phyloP scores from a whole-genome alignment of 495 filamentous ascomycete genomes.

The Penicillium odoratum region DNA sequence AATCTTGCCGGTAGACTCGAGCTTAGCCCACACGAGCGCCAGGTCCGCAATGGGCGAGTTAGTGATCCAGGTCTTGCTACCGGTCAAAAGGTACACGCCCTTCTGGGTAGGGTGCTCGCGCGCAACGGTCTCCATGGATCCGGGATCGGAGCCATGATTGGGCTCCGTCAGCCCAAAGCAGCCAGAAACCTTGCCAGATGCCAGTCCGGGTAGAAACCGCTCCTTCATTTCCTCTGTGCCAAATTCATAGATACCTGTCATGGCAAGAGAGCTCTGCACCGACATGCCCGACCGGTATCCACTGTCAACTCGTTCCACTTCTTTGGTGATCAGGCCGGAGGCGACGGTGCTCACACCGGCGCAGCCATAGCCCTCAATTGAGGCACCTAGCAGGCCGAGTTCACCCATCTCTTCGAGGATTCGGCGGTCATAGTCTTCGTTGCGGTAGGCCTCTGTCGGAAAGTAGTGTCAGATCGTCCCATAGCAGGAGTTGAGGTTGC shows the following conservation, averaged over 20 bases:
- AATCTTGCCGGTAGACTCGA: slow-evolving; percentile 88
- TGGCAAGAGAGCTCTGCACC: slow-evolving; percentile 90
- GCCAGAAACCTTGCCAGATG: slow-evolving; percentile 81
- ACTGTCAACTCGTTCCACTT: slow-evolving; percentile 93
- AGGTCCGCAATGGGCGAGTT: slow-evolving; percentile 95
- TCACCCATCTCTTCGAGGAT: slow-evolving; percentile 97
- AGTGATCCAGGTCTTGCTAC: slow-evolving; percentile 98
- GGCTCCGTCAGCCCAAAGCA: slow-evolving; percentile 97
- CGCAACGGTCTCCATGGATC: slow-evolving; percentile 89
- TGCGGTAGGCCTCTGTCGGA: slow-evolving; percentile 81
- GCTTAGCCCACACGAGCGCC: slow-evolving; percentile 91
- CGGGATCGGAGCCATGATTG: slow-evolving; percentile 96
- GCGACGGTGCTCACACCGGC: slow-evolving; percentile 93
- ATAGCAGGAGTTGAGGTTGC: background rate
- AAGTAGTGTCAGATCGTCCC: background rate
- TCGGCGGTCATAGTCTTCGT: slow-evolving; percentile 85
- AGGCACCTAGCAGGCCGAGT: slow-evolving; percentile 85
- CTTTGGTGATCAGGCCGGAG: slow-evolving; percentile 88
- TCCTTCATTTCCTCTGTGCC: slow-evolving; percentile 90
- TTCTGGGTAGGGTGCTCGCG: slow-evolving; percentile 85
- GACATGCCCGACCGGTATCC: slow-evolving; percentile 96
- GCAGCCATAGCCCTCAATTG: slow-evolving; percentile 89
- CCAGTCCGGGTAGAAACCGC: slow-evolving; percentile 77
- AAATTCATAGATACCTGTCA: slow-evolving; percentile 96
- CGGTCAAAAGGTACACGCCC: slow-evolving; percentile 77